A percentile compares a stretch with the other conserved stretches of the same genome.
Evolutionary conservation across 1,284 basidiomycete species (phyloP).

Genomic region (Hypsizygus ulmarius): DNA sequence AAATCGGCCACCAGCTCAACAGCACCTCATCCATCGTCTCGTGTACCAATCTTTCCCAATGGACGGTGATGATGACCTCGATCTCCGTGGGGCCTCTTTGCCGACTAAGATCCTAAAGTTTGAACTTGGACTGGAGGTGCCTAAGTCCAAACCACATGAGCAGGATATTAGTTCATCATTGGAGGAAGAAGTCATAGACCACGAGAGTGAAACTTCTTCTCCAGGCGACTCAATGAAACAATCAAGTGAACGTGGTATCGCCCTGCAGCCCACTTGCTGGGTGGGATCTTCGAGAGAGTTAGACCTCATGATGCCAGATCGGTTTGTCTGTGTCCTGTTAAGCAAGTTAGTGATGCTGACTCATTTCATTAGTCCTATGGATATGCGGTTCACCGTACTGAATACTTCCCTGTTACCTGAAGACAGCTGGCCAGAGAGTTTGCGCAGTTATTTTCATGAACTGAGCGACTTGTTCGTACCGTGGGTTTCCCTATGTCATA

Average conservation of each 20-base stretch:
- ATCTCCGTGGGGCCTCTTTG: slow-evolving; percentile 1
- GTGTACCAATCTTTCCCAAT: slow-evolving; percentile 45
- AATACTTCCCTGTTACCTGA: slow-evolving; percentile 30
- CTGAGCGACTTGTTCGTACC: slow-evolving; percentile 46
- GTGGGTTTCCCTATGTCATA: neutral
- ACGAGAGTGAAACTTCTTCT: neutral
- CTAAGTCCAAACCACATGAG: no score
- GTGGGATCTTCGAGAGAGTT: slow-evolving; percentile 33
- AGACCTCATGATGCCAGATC: slow-evolving; percentile 58
- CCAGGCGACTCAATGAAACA: neutral
- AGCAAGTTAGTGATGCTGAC: neutral
- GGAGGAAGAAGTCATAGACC: neutral
- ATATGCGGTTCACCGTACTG: slow-evolving; percentile 44
- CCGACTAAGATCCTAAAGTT: slow-evolving; percentile 31
- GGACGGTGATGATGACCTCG: neutral
- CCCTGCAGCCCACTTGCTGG: slow-evolving; percentile 27
- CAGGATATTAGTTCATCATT: neutral
- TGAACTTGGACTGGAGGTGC: slow-evolving; percentile 32
- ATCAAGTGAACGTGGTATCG: slow-evolving; percentile 1
- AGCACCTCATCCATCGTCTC: slow-evolving; percentile 50
- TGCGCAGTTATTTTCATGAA: slow-evolving; percentile 42
- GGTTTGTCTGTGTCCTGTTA: slow-evolving; percentile 35
- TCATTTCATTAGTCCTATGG: slow-evolving; percentile 41
- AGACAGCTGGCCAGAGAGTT: slow-evolving; percentile 37
- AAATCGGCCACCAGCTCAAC: slow-evolving; percentile 33